Conservation (phyloP, 148 eudicot species). For the Diospyros lotus region DNA sequence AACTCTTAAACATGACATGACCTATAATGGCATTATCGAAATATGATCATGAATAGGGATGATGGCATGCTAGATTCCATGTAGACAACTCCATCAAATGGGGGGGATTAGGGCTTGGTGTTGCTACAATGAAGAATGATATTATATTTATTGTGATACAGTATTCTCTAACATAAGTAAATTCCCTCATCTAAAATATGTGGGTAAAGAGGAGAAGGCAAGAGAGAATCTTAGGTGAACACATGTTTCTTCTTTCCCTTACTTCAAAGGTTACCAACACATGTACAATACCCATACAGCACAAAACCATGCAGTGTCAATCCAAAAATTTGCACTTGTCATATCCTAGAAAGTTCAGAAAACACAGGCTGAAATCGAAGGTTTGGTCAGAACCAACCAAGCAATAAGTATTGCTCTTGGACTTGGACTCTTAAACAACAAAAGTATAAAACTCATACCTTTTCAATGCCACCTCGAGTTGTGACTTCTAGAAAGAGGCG, state of each 20-base stretch:
- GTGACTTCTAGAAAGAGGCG: conserved; percentile 77
- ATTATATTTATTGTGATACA: background rate
- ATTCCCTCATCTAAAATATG: background rate
- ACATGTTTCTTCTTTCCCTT: background rate
- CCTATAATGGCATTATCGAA: too few relatives aligned
- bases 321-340: background rate
- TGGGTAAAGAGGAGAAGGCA: background rate
- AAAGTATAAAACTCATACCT: conserved; percentile 35
- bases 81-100: too few relatives aligned
- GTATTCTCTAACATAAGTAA: background rate
- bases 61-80: too few relatives aligned
- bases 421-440: conserved; percentile 5
- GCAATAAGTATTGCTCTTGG: background rate
- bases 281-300: background rate
- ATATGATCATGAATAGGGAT: too few relatives aligned
- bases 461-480: conserved; percentile 81
- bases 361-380: background rate
- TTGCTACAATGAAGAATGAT: background rate
- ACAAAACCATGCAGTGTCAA: too few relatives aligned
- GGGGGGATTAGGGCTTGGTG: too few relatives aligned
- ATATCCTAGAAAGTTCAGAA: background rate
- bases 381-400: background rate
- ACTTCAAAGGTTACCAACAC: background rate
- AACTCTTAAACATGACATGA: too few relatives aligned
- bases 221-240: background rate